Base-by-base conservation (phyloP, 805 yeast genomes). In the Hanseniaspora osmophila region DNA sequence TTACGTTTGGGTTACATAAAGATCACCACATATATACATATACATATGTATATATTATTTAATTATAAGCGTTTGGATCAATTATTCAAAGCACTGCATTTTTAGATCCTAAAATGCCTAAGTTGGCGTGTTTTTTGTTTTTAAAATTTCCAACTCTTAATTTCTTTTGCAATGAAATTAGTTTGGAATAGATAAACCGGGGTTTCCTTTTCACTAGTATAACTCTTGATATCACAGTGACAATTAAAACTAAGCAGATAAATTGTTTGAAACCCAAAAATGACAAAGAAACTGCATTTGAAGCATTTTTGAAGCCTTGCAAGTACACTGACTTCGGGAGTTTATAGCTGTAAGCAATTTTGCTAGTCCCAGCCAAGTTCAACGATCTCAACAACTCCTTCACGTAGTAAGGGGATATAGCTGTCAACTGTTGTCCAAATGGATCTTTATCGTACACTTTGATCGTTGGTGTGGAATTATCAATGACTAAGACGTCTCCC, bases 401-500 rank as follows among this genome's bases (percentile, higher is more conserved):
- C 41, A 67, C 56, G 38, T 61, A 47, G 42, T 51, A 50, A 3
- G 60, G 55, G 0, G 71, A 66, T 9, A 60, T 61, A 42, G 64
- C 61, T 3, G 47, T 59, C 45, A 76, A 57, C 13, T 46, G 42
- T 0, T 55, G 48, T 0, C 79, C 81, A 22, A 48, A 46, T 3
- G 62, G 45, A 49, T 62, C 66, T 2, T 41, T 48, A 35, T 62
- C 65, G 49, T 63, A 65, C 48, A 55, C 68, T 19, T 22, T 18
- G 47, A 60, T 52, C 44, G 51, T 33, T 4, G 41, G 64, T 52
- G 66, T 69, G 50, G 47, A 50, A 49, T 59, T 66, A 57, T 64
- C 72, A 32, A 80, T 60, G 2, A 83, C 58, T 1, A 83, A 54
- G 0, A 75, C 65, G 56, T 81, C 84, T 6, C 88, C 90, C 2